Base-by-base conservation (phyloP, 306 rosid genomes). In the Datisca glomerata region DNA sequence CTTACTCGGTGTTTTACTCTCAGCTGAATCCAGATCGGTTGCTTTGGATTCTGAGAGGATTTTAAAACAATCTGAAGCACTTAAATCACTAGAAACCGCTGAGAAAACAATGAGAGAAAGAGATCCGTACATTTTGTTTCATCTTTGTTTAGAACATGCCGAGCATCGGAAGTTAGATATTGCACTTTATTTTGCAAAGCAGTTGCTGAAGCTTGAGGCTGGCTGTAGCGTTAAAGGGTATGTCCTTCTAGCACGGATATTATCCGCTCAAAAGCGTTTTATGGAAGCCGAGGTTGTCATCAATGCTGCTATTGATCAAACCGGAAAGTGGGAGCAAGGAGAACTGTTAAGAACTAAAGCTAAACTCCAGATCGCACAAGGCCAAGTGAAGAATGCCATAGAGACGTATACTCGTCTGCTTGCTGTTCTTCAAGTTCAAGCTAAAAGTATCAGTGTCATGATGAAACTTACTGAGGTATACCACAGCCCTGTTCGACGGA, bases 281-380 rank as follows among this genome's bases (percentile, higher is more conserved):
- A 28, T 25, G 7, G 94, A 82, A 45, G 96, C 96, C 0, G 96
- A 87, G 55, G 50, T 67, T 28, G 82, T 87, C 33, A 56, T 87
- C 29, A 79, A 76, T 69, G 85, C 86, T 43, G 94, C 93, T 45
- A 29, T 87, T 14, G 96, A 82, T 55, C 87, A 87, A 64, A 69
- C 89, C 18, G 96, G 87, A 42, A 79, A 65, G 61, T 79, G 82
- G 94, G 93, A 87, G 41, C 96, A 82, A 52, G 96, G 93, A 55
- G 93, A 76, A 33, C 62, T 87, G 41, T 67, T 82, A 52, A 73
- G 70, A 52, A 79, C 87, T 21, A 87, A 79, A 67, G 96, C 96
- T 45, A 87, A 79, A 55, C 73, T 87, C 32, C 85, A 65, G 55
- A 71, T 76, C 20, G 93, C 92, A 3, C 94, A 87, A 43, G 93